Evolutionary conservation across 805 yeast genomes (phyloP).

Genomic region (Candida piceae): DNA sequence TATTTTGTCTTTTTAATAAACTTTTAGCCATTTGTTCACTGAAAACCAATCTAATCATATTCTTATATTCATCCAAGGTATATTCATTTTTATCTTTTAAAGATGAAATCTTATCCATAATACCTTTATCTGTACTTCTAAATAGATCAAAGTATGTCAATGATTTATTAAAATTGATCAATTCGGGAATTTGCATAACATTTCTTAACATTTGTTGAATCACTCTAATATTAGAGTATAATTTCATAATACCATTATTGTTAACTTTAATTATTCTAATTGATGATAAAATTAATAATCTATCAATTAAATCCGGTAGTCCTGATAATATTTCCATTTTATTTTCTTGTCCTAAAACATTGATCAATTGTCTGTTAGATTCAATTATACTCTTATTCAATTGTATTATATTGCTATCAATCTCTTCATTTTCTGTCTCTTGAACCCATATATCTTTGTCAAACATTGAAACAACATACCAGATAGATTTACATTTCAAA

Average conservation of each 20-base stretch:
- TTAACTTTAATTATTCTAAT: conserved; percentile 46
- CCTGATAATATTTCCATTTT: conserved; percentile 39
- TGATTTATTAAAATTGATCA: conserved; percentile 49
- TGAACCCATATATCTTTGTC: conserved; percentile 47
- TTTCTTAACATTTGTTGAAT: conserved; percentile 66
- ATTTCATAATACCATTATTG: conserved; percentile 52
- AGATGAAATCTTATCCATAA: conserved; percentile 37
- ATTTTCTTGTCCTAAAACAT: conserved; percentile 24
- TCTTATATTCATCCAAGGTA: conserved; percentile 41
- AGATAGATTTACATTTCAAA: conserved; percentile 47
- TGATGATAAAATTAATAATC: conserved; percentile 48
- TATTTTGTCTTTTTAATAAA: conserved; percentile 14
- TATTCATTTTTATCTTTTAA: conserved; percentile 17
- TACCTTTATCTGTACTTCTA: conserved; percentile 42
- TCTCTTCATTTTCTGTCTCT: conserved; percentile 50
- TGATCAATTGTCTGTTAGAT: conserved; percentile 38
- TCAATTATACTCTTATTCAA: conserved; percentile 45
- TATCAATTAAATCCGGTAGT: conserved; percentile 46
- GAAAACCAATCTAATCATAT: conserved; percentile 48
- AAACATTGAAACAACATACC: conserved; percentile 46
- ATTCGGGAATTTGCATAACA: conserved; percentile 41
- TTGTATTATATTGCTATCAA: conserved; percentile 48
- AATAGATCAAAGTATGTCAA: conserved; percentile 53
- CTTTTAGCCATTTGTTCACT: conserved; percentile 30
- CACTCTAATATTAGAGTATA: conserved; percentile 57